Conservation (phyloP, 768 basidiomycete species). For the Kwoniella sp. region DNA sequence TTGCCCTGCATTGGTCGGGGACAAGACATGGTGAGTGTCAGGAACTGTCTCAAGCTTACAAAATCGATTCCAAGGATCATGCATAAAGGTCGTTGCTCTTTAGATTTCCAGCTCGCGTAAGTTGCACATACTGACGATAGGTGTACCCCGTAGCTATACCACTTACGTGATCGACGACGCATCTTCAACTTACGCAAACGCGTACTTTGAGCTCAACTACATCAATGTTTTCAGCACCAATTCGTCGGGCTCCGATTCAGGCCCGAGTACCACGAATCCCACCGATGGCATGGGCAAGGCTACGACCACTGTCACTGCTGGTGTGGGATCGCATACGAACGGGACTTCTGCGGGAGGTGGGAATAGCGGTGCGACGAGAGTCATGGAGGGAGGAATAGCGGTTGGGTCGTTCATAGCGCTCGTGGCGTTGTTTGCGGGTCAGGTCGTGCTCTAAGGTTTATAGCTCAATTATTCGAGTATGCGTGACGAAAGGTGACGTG, state of each 20-base stretch:
- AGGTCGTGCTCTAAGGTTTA: neutral
- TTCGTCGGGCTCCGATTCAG: neutral
- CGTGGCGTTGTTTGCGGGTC: neutral
- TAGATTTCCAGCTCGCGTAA: no score
- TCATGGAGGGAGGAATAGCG: neutral
- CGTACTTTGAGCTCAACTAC: conserved; percentile 67
- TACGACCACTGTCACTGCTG: conserved; percentile 13
- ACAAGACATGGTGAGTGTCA: conserved; percentile 61
- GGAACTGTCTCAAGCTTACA: no score
- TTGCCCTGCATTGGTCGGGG: conserved; percentile 48
- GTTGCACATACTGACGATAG: no score
- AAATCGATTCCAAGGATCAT: no score
- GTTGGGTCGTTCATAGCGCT: neutral
- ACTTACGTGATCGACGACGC: conserved; percentile 64
- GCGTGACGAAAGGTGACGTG: no score
- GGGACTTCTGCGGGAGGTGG: neutral
- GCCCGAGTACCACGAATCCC: neutral
- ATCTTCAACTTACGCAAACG: conserved; percentile 40
- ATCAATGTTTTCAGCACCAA: conserved; percentile 61
- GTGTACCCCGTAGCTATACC: conserved; percentile 62
- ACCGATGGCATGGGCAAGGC: conserved; percentile 4
- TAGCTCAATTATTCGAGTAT: no score
- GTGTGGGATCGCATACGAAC: neutral
- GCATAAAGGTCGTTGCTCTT: no score
- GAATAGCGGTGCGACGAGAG: neutral